These are phyloP conservation scores for Purshia tridentata DNA, from an alignment of 306 rosid species.

Conservation along the genomic window DNA sequence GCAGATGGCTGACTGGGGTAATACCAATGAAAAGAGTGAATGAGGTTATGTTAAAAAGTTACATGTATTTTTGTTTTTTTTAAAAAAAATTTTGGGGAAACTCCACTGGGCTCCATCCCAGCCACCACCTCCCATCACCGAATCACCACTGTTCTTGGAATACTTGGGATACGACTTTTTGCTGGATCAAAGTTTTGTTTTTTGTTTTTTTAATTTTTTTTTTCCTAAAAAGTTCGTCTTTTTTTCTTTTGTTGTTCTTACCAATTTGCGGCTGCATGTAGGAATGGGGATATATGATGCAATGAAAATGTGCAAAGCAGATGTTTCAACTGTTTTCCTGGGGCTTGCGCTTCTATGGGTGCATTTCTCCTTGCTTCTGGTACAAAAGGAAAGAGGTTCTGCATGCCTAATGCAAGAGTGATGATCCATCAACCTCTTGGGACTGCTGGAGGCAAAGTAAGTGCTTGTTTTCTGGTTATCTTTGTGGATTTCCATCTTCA, in stretches of 20 bases:
- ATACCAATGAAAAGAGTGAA: background rate
- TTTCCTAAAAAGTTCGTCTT: background rate
- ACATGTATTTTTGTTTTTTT: background rate
- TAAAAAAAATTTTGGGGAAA: background rate
- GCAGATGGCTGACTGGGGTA: background rate
- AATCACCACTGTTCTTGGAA: background rate
- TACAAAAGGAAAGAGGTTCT: conserved; percentile 85
- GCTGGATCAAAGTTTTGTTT: background rate
- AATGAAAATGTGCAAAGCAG: conserved; percentile 92
- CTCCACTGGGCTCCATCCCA: background rate
- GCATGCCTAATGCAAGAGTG: conserved; percentile 94
- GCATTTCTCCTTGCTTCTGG: conserved; percentile 96
- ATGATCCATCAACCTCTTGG: conserved; percentile 98
- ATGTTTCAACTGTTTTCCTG: conserved; percentile 85
- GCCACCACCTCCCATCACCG: background rate
- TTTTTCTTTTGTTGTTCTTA: conserved; percentile 20
- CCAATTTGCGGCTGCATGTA: conserved; percentile 28
- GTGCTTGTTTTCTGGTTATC: conserved; percentile 21
- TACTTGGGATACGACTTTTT: background rate
- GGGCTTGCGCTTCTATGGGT: conserved; percentile 99
- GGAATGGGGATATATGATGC: conserved; percentile 99
- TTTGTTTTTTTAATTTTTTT: background rate
- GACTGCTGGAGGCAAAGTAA: conserved; percentile 76
- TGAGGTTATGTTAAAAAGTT: background rate
- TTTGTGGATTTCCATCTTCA: background rate